These are phyloP conservation scores for Hygrophoropsis aurantiaca DNA, from an alignment of 768 basidiomycete genomes.

Conservation along the genomic window DNA sequence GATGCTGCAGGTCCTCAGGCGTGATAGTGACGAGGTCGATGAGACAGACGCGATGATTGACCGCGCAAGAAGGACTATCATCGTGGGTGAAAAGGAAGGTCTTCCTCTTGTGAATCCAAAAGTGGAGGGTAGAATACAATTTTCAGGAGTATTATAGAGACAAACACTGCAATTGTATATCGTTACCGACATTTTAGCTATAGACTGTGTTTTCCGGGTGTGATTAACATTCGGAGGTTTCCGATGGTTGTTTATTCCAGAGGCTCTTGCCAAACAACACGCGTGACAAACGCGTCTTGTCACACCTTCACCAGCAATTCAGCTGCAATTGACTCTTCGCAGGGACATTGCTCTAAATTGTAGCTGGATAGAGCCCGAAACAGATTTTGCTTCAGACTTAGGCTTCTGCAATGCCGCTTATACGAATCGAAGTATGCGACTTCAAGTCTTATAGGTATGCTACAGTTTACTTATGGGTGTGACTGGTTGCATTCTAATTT, in stretches of 20 bases:
- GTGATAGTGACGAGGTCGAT: constrained; percentile 1
- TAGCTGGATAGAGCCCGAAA: neutral
- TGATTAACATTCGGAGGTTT: too few species aligned
- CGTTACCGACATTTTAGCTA: too few species aligned
- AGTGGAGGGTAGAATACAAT: too few species aligned
- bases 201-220: too few species aligned
- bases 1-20: constrained; percentile 10
- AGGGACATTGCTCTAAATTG: neutral
- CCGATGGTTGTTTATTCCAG: constrained; percentile 3
- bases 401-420: constrained; percentile 61
- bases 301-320: too few species aligned
- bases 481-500: constrained; percentile 3
- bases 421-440: constrained; percentile 88
- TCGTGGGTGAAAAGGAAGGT: too few species aligned
- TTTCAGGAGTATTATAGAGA: too few species aligned
- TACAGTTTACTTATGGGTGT: neutral
- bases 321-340: neutral
- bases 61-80: too few species aligned
- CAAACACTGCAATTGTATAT: too few species aligned
- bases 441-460: constrained; percentile 90
- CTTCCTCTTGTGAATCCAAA: too few species aligned
- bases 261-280: constrained; percentile 3
- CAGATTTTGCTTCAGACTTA: neutral
- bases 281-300: constrained; percentile 2
- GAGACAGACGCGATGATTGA: neutral